Conservation (phyloP, 1,139 yeast genomes). For the Pneumocystis sp. region DNA sequence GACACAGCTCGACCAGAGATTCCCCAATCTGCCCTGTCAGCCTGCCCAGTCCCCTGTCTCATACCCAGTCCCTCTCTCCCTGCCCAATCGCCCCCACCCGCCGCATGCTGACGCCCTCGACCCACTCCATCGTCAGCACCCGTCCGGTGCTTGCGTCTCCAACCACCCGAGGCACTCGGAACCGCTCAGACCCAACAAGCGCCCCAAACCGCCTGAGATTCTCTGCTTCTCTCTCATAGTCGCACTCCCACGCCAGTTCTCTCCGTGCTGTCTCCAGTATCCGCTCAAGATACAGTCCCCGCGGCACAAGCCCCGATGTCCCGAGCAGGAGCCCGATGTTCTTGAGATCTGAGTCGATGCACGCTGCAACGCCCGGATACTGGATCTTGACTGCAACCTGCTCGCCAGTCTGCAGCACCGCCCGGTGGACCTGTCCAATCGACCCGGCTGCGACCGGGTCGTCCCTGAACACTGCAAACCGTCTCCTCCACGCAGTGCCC, state of each 20-base stretch:
- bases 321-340: conserved; percentile 66
- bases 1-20: conserved; percentile 71
- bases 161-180: conserved; percentile 68
- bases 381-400: conserved; percentile 92
- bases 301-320: conserved; percentile 77
- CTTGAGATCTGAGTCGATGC: conserved; percentile 86
- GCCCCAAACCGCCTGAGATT: conserved; percentile 57
- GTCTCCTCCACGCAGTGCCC: conserved; percentile 66
- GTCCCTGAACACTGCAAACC: conserved; percentile 63
- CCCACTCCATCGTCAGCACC: conserved; percentile 77
- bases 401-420: conserved; percentile 40
- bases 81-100: conserved; percentile 55
- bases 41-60: too few species aligned
- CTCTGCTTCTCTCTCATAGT: conserved; percentile 78
- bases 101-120: conserved; percentile 71
- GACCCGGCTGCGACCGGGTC: conserved; percentile 95
- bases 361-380: conserved; percentile 92
- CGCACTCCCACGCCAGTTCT: conserved; percentile 96
- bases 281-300: conserved; percentile 80
- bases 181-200: conserved; percentile 49
- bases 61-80: conserved; percentile 50
- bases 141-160: conserved; percentile 66
- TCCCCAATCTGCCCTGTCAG: conserved; percentile 38
- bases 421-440: conserved; percentile 90
- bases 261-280: conserved; percentile 86